Evolutionary conservation across 441 rosid genomes (phyloP).

Genomic region (Codiaeum variegatum): DNA sequence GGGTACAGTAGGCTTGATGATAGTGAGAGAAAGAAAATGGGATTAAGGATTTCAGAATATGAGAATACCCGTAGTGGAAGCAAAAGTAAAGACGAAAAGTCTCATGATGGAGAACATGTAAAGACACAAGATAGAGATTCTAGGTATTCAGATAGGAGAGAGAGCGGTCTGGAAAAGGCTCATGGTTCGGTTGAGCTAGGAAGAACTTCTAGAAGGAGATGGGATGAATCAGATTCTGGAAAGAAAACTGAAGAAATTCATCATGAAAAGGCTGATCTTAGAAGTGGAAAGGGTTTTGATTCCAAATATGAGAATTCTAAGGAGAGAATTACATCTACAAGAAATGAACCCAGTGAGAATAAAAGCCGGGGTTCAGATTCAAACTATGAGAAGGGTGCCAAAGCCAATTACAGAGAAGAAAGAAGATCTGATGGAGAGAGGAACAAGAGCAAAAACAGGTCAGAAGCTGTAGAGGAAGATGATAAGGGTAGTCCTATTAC

Average conservation of each 20-base stretch:
- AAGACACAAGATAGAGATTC: slow-evolving; percentile 56
- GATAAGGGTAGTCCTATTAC: slow-evolving; percentile 52
- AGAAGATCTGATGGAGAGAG: slow-evolving; percentile 50
- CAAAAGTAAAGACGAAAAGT: slow-evolving; percentile 67
- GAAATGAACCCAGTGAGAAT: slow-evolving; percentile 57
- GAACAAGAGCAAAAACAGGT: slow-evolving; percentile 47
- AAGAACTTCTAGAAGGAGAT: slow-evolving; percentile 73
- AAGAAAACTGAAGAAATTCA: slow-evolving; percentile 50
- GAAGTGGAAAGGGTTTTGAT: slow-evolving; percentile 63
- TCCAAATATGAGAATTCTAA: slow-evolving; percentile 48
- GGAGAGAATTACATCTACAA: slow-evolving; percentile 43
- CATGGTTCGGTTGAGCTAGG: slow-evolving; percentile 61
- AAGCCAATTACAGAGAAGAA: slow-evolving; percentile 57
- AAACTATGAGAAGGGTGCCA: slow-evolving; percentile 51
- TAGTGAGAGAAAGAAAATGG: slow-evolving; percentile 57
- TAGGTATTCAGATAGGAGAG: slow-evolving; percentile 60
- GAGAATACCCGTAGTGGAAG: slow-evolving; percentile 39
- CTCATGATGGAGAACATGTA: slow-evolving; percentile 51
- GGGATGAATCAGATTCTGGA: slow-evolving; percentile 65
- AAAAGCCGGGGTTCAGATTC: slow-evolving; percentile 48
- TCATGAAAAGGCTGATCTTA: slow-evolving; percentile 48
- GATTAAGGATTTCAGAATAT: slow-evolving; percentile 46
- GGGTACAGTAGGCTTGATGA: slow-evolving; percentile 48
- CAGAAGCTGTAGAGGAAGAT: slow-evolving; percentile 64
- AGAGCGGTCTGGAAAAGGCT: slow-evolving; percentile 63